Evolutionary conservation across 2,329 filamentous ascomycete genomes (phyloP).

Genomic region (Nigrospora sphaerica): DNA sequence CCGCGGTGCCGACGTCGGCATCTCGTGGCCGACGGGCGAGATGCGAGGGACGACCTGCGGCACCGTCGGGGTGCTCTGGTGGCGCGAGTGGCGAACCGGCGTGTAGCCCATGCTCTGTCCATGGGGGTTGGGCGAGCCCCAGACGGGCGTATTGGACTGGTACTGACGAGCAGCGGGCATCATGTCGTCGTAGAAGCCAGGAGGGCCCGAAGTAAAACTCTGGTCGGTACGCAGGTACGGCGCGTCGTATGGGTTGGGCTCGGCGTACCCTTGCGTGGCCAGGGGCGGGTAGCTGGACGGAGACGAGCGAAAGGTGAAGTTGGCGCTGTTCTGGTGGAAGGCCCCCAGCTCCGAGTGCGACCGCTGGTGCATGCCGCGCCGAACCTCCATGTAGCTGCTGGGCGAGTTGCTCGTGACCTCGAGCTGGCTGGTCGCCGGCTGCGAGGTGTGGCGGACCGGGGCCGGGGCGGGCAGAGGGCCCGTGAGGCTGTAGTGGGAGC

Average conservation of each 20-base stretch:
- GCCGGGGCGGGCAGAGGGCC: conserved; percentile 13
- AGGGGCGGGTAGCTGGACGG: conserved; percentile 10
- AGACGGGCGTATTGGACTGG: conserved; percentile 4
- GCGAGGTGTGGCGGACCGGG: conserved; percentile 12
- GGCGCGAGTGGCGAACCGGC: conserved; percentile 16
- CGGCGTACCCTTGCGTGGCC: conserved; percentile 9
- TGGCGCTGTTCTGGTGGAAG: conserved; percentile 6
- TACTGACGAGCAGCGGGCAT: conserved; percentile 8
- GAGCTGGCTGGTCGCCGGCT: conserved; percentile 11
- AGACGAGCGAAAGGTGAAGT: conserved; percentile 10
- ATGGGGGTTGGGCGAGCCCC: neutral
- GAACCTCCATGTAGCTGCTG: conserved; percentile 8
- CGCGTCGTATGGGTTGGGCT: conserved; percentile 10
- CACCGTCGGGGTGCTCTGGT: conserved; percentile 21
- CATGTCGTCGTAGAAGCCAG: conserved; percentile 15
- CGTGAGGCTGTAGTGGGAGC: conserved; percentile 10
- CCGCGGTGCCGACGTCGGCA: neutral
- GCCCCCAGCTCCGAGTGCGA: conserved; percentile 18
- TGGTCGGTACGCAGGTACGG: conserved; percentile 8
- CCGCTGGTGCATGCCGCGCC: conserved; percentile 18
- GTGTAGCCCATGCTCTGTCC: conserved; percentile 1
- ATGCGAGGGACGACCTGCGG: conserved; percentile 5
- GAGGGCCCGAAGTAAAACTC: conserved; percentile 2
- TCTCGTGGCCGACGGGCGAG: conserved; percentile 5
- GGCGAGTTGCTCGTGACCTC: conserved; percentile 9